Percentiles rank a stretch among this genome's conserved stretches.
Conservation (phyloP, 495 filamentous ascomycete genomes). For the Staphylotrichum longicolle region DNA sequence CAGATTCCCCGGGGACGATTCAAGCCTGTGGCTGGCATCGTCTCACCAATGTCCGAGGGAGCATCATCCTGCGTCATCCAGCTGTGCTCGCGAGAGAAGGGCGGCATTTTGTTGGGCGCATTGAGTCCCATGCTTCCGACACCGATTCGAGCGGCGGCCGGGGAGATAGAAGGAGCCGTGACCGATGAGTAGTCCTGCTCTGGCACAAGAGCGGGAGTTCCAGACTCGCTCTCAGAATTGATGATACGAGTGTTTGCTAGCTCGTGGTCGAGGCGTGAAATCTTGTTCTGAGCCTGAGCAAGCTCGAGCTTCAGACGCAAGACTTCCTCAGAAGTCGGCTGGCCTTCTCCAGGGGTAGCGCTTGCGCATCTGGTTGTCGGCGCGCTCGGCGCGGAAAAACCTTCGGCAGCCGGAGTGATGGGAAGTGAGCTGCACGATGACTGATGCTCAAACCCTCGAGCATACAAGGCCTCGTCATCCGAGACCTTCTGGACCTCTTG, state of each 20-base stretch:
- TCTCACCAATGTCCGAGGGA: slow-evolving; percentile 63
- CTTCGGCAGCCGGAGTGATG: slow-evolving; percentile 57
- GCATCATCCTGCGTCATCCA: slow-evolving; percentile 67
- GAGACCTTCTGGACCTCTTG: slow-evolving; percentile 46
- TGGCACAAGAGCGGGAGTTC: slow-evolving; percentile 22
- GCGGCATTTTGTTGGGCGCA: slow-evolving; percentile 46
- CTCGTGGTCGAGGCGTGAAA: slow-evolving; percentile 80
- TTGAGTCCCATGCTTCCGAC: slow-evolving; percentile 47
- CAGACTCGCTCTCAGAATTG: slow-evolving; percentile 40
- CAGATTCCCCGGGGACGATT: slow-evolving; percentile 64
- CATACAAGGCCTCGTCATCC: slow-evolving; percentile 42
- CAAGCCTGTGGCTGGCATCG: slow-evolving; percentile 57
- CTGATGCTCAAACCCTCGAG: slow-evolving; percentile 42
- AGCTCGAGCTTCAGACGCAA: slow-evolving; percentile 67
- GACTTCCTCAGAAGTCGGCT: slow-evolving; percentile 42
- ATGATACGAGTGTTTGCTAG: slow-evolving; percentile 69
- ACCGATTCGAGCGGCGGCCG: slow-evolving; percentile 24
- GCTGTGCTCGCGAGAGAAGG: slow-evolving; percentile 53
- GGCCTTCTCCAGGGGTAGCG: slow-evolving; percentile 36
- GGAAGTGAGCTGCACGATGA: slow-evolving; percentile 54
- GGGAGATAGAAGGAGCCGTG: slow-evolving; percentile 20
- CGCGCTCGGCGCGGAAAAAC: slow-evolving; percentile 42
- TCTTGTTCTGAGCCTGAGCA: slow-evolving; percentile 71
- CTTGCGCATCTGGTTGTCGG: slow-evolving; percentile 49
- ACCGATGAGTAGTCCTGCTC: slow-evolving; percentile 33